Evolutionary conservation across 1,284 basidiomycete species (phyloP).

Genomic region (Cryptococcus depauperatus): DNA sequence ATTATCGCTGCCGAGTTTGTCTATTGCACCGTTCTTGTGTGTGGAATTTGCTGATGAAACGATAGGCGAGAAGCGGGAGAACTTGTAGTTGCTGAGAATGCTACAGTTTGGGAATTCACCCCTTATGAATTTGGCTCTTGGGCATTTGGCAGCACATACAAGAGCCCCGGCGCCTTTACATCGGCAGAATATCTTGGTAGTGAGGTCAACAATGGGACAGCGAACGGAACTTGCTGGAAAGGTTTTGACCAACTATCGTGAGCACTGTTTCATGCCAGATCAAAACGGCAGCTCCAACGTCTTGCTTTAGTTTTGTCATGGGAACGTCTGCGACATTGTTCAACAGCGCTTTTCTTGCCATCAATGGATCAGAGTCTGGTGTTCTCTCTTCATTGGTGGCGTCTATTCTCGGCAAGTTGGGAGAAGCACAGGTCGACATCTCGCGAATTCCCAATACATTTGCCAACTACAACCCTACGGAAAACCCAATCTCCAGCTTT

Average conservation of each 20-base stretch:
- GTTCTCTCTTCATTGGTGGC: slow-evolving; percentile 37
- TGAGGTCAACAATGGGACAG: slow-evolving; percentile 29
- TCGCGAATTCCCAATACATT: slow-evolving; percentile 47
- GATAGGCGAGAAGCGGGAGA: slow-evolving; percentile 44
- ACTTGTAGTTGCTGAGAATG: slow-evolving; percentile 44
- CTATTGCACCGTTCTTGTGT: neutral
- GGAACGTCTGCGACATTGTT: slow-evolving; percentile 46
- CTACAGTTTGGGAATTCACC: slow-evolving; percentile 47
- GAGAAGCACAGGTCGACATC: slow-evolving; percentile 45
- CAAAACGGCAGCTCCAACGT: neutral
- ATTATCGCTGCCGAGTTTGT: slow-evolving; percentile 47
- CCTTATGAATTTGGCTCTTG: slow-evolving; percentile 49
- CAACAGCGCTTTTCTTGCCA: slow-evolving; percentile 28
- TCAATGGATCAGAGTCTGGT: slow-evolving; percentile 31
- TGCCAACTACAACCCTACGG: slow-evolving; percentile 32
- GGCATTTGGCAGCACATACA: slow-evolving; percentile 37
- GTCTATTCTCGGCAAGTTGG: slow-evolving; percentile 16
- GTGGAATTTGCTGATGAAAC: neutral
- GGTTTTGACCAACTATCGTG: slow-evolving; percentile 45
- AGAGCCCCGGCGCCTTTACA: slow-evolving; percentile 41
- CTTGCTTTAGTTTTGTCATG: slow-evolving; percentile 38
- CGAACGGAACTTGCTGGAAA: slow-evolving; percentile 38
- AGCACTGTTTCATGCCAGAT: slow-evolving; percentile 6
- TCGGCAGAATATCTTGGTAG: slow-evolving; percentile 43
- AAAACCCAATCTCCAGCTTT: slow-evolving; percentile 34